These are phyloP conservation scores for Mallotus repandus DNA, from an alignment of 441 rosid genomes.

Conservation along the genomic window DNA sequence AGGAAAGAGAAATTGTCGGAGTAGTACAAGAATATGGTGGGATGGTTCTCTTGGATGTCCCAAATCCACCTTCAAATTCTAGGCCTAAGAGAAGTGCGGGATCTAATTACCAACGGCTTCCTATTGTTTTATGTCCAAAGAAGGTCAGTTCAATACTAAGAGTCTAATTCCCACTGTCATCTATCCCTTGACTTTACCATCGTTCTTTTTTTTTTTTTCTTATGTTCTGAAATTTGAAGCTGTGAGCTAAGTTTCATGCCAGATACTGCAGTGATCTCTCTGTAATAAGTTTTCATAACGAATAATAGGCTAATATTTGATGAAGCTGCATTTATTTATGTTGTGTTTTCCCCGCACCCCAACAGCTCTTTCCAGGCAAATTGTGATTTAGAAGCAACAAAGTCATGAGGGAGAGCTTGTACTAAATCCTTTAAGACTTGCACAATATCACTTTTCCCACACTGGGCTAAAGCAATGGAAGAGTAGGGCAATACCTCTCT, in stretches of 20 bases:
- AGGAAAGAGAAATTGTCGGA: constrained; percentile 48
- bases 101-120: constrained; percentile 33
- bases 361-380: too few relatives aligned
- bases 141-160: constrained; percentile 39
- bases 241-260: neutral
- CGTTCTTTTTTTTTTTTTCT: neutral
- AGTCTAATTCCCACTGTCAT: neutral
- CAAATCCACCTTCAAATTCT: constrained; percentile 35
- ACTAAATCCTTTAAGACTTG: too few relatives aligned
- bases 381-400: too few relatives aligned
- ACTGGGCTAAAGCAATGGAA: too few relatives aligned
- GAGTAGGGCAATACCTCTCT: too few relatives aligned
- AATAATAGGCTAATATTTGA: too few relatives aligned
- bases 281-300: too few relatives aligned
- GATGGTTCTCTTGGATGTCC: constrained; percentile 47
- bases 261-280: too few relatives aligned
- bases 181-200: neutral
- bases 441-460: too few relatives aligned
- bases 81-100: constrained; percentile 32
- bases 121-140: constrained; percentile 48
- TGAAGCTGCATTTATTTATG: too few relatives aligned
- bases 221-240: neutral
- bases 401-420: too few relatives aligned
- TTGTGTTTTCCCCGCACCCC: too few relatives aligned
- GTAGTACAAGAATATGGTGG: constrained; percentile 58